Base-by-base conservation (phyloP, 2,329 filamentous ascomycete species). In the Chaetomium sp. region DNA sequence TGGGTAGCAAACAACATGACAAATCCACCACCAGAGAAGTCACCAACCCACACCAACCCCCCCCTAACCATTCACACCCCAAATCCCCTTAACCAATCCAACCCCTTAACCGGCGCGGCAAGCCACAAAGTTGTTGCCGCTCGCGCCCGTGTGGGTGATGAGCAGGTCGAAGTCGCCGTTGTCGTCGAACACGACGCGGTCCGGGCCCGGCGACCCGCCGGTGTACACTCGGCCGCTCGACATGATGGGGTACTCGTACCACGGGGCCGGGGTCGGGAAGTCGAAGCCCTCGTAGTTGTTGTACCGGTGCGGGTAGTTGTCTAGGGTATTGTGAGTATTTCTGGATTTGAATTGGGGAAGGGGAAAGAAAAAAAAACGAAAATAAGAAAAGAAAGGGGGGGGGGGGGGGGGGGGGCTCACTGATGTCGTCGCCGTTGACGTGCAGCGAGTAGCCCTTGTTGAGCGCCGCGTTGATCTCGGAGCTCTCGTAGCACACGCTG, bases 91-190 rank as follows among this genome's bases (percentile, higher is more conserved):
- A 31, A 33, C 4, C n/a, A 9, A 3, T 33, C 27, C 29, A 54
- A 27, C 27, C 25, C 13, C 5, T 42, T n/a, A 63, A 51, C 62
- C n/a, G 29, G 35, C 2, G 5, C 38, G 31, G 71, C 87, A 90
- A n/a, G 76, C 80, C 65, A 89, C 85, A 75, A 90, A 90, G 73
- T 82, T 77, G 72, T 89, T 84, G 4, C 84, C 85, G 67, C 81
- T 84, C 16, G 87, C 87, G 12, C 87, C 87, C 21, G 83, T 87
- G 72, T 90, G 87, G 1, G 87, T 90, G 69, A 90, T 88, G 35
- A 85, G 75, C 31, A 82, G 82, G 47, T 87, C 86, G 57, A 83
- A 80, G 42, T 78, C 65, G 49, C 86, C 81, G n/a, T 76, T 67
- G 0, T 70, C 76, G 72, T 87, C 87, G 74, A 90, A 86, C 35